Evolutionary conservation across 371 early-diverging fungal species (phyloP).

Genomic region (Chytridiales sp.): DNA sequence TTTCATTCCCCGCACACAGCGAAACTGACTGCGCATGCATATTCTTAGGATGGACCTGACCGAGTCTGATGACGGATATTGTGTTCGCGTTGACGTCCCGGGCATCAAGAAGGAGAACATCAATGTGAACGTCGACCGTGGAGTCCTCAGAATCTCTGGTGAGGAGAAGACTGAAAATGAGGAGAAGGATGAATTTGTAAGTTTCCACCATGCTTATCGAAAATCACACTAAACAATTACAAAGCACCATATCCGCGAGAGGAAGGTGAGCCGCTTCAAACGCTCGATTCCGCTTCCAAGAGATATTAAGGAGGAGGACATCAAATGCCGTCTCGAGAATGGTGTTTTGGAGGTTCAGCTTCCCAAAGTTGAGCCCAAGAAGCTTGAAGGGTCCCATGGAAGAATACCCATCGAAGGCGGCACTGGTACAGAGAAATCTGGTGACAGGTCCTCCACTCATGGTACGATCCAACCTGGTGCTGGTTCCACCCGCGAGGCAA

Average conservation of each 20-base stretch:
- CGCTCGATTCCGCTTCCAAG: conserved; percentile 57
- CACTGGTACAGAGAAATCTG: no score
- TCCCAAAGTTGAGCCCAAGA: no score
- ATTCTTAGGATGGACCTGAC: conserved; percentile 42
- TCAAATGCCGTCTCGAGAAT: conserved; percentile 55
- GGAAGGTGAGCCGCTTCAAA: conserved; percentile 52
- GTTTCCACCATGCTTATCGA: background rate
- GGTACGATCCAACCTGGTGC: no score
- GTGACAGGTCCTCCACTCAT: no score
- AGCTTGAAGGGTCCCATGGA: no score
- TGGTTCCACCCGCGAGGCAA: no score
- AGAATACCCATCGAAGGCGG: no score
- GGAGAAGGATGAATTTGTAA: conserved; percentile 32
- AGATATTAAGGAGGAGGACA: conserved; percentile 46
- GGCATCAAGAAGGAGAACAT: conserved; percentile 55
- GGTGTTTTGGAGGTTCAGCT: conserved; percentile 57
- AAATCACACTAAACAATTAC: background rate
- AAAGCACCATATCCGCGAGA: conserved; percentile 47
- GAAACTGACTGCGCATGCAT: background rate
- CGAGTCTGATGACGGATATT: conserved; percentile 46
- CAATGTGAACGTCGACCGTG: conserved; percentile 40
- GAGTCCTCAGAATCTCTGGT: conserved; percentile 42
- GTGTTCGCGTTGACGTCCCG: conserved; percentile 52
- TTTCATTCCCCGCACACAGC: background rate
- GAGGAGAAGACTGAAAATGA: conserved; percentile 41